Evolutionary conservation across 2,329 filamentous ascomycete genomes (phyloP).

Genomic region (Annulohypoxylon truncatum): DNA sequence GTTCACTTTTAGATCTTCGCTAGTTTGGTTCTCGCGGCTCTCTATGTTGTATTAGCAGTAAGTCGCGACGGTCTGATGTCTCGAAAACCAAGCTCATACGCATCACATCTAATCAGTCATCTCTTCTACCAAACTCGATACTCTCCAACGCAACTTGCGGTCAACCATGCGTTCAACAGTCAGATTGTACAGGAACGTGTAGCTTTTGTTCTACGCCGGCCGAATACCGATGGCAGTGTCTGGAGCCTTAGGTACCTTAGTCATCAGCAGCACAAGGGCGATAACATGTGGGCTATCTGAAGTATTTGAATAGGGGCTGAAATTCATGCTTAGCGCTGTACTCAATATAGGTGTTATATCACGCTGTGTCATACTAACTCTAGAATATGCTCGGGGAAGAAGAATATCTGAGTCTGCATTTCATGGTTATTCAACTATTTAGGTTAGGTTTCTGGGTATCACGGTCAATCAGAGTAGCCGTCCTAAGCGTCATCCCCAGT

Average conservation of each 20-base stretch:
- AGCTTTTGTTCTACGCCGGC: conserved; percentile 27
- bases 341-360: too few species aligned
- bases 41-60: conserved; percentile 6
- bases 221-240: conserved; percentile 23
- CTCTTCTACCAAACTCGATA: not conserved
- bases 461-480: too few species aligned
- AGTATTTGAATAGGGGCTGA: not conserved
- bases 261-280: not conserved
- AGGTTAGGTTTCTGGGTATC: too few species aligned
- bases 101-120: conserved; percentile 1
- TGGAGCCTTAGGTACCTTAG: not conserved
- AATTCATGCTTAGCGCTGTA: too few species aligned
- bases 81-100: not conserved
- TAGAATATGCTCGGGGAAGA: too few species aligned
- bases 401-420: too few species aligned
- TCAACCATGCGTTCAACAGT: conserved; percentile 2
- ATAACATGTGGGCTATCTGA: not conserved
- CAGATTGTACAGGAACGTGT: conserved; percentile 21
- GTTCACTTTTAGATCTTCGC: not conserved
- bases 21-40: not conserved
- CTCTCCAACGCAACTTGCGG: conserved; percentile 6
- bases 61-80: not conserved
- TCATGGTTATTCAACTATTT: too few species aligned
- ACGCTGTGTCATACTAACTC: too few species aligned
- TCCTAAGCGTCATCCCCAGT: not conserved